phyloP scores from a whole-genome alignment of 2,329 filamentous ascomycete species.

The Periconia sp. region DNA sequence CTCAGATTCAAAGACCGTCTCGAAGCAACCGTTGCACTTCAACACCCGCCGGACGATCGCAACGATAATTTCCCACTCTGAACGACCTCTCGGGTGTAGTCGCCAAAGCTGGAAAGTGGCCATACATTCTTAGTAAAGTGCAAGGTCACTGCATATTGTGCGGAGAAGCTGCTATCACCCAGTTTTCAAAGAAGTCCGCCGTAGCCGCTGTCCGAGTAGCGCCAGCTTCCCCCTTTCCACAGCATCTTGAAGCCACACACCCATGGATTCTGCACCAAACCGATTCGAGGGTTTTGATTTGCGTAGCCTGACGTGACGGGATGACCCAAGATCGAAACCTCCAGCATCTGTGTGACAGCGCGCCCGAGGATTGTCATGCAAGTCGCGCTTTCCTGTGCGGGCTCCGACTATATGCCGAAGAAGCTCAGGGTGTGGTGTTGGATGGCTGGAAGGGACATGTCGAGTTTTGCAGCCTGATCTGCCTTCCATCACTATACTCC shows the following conservation, averaged over 20 bases:
- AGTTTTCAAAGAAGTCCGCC: not conserved
- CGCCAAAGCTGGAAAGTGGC: not conserved
- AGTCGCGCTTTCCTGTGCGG: not conserved
- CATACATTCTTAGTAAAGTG: not conserved
- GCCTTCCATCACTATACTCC: not conserved
- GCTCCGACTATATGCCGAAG: not conserved
- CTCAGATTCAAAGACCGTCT: no score
- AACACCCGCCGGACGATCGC: no score
- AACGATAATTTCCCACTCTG: no score
- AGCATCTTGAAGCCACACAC: not conserved
- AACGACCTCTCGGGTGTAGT: no score
- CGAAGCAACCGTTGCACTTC: no score
- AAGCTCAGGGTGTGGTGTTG: not conserved
- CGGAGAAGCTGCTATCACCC: not conserved
- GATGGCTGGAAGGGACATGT: not conserved
- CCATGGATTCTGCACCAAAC: not conserved
- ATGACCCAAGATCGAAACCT: not conserved
- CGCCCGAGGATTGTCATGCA: not conserved
- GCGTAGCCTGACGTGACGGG: not conserved
- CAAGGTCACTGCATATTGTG: not conserved
- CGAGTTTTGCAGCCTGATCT: not conserved
- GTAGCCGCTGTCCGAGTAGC: not conserved
- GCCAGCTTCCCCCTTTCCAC: not conserved
- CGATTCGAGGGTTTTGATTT: not conserved
- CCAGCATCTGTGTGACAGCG: not conserved